Evolutionary conservation across 352 stramenopile species (phyloP).

Genomic region (Aphanomyces cochlioides): DNA sequence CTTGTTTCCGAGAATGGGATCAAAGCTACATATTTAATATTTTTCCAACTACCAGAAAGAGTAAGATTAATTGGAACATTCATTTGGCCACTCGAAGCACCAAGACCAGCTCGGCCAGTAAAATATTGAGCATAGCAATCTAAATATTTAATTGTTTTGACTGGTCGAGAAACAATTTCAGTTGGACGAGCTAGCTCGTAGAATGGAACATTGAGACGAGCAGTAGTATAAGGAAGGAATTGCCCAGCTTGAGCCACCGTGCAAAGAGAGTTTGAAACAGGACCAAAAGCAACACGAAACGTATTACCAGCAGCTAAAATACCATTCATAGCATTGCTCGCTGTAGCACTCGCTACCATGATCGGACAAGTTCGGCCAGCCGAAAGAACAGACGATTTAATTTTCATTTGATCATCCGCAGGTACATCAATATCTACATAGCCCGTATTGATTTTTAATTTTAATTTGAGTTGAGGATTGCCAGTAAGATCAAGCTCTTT

Average conservation of each 20-base stretch:
- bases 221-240: constrained; percentile 28
- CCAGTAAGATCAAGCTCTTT: constrained; percentile 34
- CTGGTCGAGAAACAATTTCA: constrained; percentile 32
- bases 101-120: constrained; percentile 29
- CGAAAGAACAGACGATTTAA: constrained; percentile 21
- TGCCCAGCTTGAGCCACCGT: neutral
- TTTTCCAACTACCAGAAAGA: constrained; percentile 28
- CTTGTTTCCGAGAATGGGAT: constrained; percentile 32
- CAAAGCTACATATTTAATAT: constrained; percentile 33
- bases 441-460: constrained; percentile 25
- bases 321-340: constrained; percentile 27
- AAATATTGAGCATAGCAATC: constrained; percentile 36
- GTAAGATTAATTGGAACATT: constrained; percentile 32
- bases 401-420: neutral
- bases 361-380: constrained; percentile 28
- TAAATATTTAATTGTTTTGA: constrained; percentile 33
- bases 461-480: constrained; percentile 32
- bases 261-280: constrained; percentile 23
- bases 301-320: constrained; percentile 2
- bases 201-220: constrained; percentile 34
- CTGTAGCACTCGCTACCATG: constrained; percentile 26
- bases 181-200: constrained; percentile 36
- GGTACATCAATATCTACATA: constrained; percentile 19
- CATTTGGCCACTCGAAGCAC: constrained; percentile 23
- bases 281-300: constrained; percentile 27